phyloP scores from a whole-genome alignment of 139 green algal species.

The Edaphochlamys debaryana region DNA sequence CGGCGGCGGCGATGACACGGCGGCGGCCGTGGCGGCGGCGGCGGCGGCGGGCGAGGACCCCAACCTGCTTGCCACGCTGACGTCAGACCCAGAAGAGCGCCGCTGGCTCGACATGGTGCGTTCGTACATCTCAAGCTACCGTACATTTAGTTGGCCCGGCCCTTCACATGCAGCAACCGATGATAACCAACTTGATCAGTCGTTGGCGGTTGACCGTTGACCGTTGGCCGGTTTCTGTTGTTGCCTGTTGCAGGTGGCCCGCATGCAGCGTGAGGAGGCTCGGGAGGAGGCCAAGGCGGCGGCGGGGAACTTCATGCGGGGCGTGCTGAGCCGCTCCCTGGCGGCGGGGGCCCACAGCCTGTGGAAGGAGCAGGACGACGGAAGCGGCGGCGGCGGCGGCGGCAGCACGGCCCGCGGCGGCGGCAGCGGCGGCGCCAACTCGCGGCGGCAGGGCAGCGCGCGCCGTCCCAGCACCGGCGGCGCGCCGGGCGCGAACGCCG shows the following conservation, averaged over 20 bases:
- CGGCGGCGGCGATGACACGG: not conserved
- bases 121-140: too few species aligned
- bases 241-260: not conserved
- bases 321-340: conserved; percentile 42
- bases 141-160: too few species aligned
- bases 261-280: not conserved
- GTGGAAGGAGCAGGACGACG: conserved; percentile 17
- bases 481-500: too few species aligned
- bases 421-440: not conserved
- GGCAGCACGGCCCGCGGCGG: too few species aligned
- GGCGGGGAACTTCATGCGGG: conserved; percentile 49
- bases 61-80: conserved; percentile 43
- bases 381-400: not conserved
- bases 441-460: conserved; percentile 20
- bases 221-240: too few species aligned
- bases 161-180: too few species aligned
- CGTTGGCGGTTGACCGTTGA: too few species aligned
- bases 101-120: conserved; percentile 33
- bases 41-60: conserved; percentile 5
- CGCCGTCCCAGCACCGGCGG: not conserved
- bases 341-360: conserved; percentile 50
- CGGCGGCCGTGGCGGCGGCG: not conserved
- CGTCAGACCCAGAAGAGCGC: conserved; percentile 50
- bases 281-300: not conserved
- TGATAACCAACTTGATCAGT: too few species aligned